Evolutionary conservation across 2,329 filamentous ascomycete species (phyloP).

Genomic region (Paraphaeosphaeria minitans): DNA sequence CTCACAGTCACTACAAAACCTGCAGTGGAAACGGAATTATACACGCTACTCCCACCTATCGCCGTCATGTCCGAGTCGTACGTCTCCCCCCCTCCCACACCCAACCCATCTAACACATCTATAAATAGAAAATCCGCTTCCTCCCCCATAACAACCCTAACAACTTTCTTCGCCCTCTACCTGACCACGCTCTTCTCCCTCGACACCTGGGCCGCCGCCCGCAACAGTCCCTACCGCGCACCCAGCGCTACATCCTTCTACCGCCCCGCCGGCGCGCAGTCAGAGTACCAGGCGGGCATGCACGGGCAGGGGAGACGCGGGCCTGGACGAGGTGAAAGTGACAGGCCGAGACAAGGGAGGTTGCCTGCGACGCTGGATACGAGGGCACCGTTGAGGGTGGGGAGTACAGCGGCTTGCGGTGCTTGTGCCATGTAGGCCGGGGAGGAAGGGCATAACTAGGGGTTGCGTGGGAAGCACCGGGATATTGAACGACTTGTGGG

Average conservation of each 20-base stretch:
- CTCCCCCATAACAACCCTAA: constrained; percentile 23
- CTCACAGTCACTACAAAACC: too few relatives aligned
- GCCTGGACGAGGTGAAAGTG: constrained; percentile 14
- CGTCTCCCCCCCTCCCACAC: background rate
- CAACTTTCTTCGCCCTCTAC: constrained; percentile 46
- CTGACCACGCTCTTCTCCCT: constrained; percentile 47
- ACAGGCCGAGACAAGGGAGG: constrained; percentile 24
- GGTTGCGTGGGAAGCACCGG: too few relatives aligned
- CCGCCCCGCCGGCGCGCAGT: constrained; percentile 27
- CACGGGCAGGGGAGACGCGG: constrained; percentile 33
- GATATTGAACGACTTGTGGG: too few relatives aligned
- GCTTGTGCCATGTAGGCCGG: constrained; percentile 30
- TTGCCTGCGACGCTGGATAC: constrained; percentile 27
- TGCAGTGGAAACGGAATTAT: too few relatives aligned
- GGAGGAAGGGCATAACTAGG: too few relatives aligned
- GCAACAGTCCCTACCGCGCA: constrained; percentile 38
- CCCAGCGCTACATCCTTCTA: constrained; percentile 24
- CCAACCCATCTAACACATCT: background rate
- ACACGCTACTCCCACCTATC: background rate
- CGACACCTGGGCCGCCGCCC: constrained; percentile 44
- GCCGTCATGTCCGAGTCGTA: constrained; percentile 2
- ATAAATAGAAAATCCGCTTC: constrained; percentile 1
- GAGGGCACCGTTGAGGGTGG: constrained; percentile 35
- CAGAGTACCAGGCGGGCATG: constrained; percentile 41
- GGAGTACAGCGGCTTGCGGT: constrained; percentile 33